Conservation (phyloP, 2,329 filamentous ascomycete species). For the Ascocoryne sarcoides region DNA sequence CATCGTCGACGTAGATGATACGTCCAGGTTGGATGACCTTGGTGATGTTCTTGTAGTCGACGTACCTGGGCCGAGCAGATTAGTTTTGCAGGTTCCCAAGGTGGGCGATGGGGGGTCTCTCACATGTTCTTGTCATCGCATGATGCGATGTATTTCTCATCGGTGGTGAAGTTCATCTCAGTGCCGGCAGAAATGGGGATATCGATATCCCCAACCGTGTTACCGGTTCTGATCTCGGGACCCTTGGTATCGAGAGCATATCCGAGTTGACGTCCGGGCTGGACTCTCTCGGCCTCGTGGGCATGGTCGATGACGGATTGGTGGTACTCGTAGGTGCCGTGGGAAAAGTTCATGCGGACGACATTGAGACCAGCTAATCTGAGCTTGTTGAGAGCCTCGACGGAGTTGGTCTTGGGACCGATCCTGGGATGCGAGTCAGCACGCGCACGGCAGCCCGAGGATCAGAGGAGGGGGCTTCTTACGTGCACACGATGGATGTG, state of each 20-base stretch:
- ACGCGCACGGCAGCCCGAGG: background rate
- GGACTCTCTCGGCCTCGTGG: constrained; percentile 70
- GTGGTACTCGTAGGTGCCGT: constrained; percentile 92
- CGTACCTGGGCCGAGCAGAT: constrained; percentile 51
- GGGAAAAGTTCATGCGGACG: constrained; percentile 99
- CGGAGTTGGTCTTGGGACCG: constrained; percentile 97
- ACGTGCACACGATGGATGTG: constrained; percentile 90
- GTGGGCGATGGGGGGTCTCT: constrained; percentile 27
- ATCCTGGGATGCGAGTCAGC: constrained; percentile 47
- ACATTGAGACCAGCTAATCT: constrained; percentile 89
- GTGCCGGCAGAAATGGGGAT: constrained; percentile 75
- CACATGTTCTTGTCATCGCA: constrained; percentile 93
- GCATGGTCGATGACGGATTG: constrained; percentile 97
- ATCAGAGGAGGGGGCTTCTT: background rate
- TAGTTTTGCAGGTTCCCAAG: background rate
- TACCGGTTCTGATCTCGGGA: constrained; percentile 79
- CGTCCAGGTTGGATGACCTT: constrained; percentile 90
- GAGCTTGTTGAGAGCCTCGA: constrained; percentile 92
- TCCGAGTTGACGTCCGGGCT: constrained; percentile 78
- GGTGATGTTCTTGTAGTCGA: constrained; percentile 99
- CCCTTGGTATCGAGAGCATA: constrained; percentile 85
- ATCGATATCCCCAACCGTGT: constrained; percentile 62
- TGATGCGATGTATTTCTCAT: constrained; percentile 78
- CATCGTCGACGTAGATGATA: constrained; percentile 96
- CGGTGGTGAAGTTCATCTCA: constrained; percentile 92